Evolutionary conservation across 176 grass and related monocot species (phyloP).

Genomic region (Neostapfia colusana): DNA sequence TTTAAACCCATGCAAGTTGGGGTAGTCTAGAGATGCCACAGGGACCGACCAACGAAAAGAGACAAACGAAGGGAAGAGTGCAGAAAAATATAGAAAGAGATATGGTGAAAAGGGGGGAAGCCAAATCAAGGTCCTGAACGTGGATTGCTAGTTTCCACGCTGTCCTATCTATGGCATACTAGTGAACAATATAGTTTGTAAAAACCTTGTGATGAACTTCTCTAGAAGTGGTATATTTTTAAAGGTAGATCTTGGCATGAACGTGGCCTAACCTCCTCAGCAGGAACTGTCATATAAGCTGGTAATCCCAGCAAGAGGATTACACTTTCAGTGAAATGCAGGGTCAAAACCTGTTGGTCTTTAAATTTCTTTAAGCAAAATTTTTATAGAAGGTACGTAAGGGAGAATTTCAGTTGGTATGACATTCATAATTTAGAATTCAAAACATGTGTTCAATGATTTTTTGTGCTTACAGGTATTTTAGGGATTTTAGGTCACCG

Average conservation of each 20-base stretch:
- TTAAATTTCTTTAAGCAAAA: not conserved
- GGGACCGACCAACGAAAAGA: no score
- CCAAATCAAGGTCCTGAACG: no score
- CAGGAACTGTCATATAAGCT: not conserved
- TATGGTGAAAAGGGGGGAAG: no score
- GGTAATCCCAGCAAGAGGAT: not conserved
- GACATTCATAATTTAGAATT: not conserved
- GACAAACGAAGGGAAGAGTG: no score
- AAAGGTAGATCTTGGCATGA: not conserved
- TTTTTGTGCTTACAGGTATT: slow-evolving; percentile 43
- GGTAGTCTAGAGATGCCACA: no score
- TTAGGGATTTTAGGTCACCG: slow-evolving; percentile 42
- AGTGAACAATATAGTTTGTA: not conserved
- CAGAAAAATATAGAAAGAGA: no score
- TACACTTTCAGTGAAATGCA: not conserved
- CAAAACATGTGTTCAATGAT: not conserved
- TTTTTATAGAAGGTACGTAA: not conserved
- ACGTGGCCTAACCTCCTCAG: not conserved
- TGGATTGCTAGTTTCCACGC: no score
- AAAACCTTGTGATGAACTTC: not conserved
- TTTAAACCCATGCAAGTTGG: no score
- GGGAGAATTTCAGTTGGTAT: not conserved
- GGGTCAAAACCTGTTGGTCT: not conserved
- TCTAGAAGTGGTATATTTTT: no score
- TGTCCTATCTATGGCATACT: not conserved